Conservation (phyloP, 163 green algal genomes). For the Coccomyxa subellipsoidea region DNA sequence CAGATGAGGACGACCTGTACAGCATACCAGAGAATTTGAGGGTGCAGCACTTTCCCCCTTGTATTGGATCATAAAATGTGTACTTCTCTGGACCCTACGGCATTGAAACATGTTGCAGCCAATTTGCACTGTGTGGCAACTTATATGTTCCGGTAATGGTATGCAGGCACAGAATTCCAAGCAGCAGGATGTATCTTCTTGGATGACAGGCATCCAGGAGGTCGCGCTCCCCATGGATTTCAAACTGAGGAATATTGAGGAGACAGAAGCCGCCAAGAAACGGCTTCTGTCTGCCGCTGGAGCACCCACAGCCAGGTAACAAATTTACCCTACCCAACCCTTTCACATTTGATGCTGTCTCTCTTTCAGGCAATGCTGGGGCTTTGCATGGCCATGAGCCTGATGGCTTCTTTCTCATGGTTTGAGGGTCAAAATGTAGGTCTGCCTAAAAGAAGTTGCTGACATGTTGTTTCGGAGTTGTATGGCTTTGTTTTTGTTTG, state of each 20-base stretch:
- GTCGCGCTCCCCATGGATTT: constrained; percentile 52
- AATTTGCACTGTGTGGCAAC: neutral
- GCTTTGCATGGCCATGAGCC: too few relatives aligned
- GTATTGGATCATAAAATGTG: too few relatives aligned
- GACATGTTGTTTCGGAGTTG: neutral
- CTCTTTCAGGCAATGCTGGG: too few relatives aligned
- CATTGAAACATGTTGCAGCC: neutral
- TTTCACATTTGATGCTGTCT: too few relatives aligned
- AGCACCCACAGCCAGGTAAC: neutral
- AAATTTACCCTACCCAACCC: too few relatives aligned
- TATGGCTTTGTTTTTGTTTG: neutral
- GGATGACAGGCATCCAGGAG: constrained; percentile 51
- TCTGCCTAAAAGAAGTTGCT: neutral
- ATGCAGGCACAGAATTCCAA: constrained; percentile 24
- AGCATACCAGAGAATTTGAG: constrained; percentile 27
- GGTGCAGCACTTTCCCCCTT: constrained; percentile 10
- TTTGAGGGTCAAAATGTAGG: neutral
- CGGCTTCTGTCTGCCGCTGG: constrained; percentile 24
- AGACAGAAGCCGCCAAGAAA: constrained; percentile 54
- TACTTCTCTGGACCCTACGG: neutral
- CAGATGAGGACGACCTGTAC: constrained; percentile 49
- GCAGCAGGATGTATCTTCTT: constrained; percentile 21
- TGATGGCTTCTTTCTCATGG: too few relatives aligned
- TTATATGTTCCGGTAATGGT: neutral
- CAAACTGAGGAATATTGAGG: constrained; percentile 63